Evolutionary conservation across 768 basidiomycete genomes (phyloP), one percentile per base, ranked within the genome.

Genomic region (Lyophyllum semitale): DNA sequence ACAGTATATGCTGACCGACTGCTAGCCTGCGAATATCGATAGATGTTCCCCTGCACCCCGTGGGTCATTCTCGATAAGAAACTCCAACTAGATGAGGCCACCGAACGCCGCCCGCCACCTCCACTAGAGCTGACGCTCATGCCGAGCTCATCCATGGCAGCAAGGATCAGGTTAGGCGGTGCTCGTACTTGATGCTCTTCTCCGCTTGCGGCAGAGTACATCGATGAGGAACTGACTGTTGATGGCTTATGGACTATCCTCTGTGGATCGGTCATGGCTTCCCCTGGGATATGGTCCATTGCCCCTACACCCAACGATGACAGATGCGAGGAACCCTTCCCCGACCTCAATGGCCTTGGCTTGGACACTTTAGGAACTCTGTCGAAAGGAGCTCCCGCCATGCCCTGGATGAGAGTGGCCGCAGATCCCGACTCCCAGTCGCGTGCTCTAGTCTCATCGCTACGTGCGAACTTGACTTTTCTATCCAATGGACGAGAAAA

Each of bases 381-480:
- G 29, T 26, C 44, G 17, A 45, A 8, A 17, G 44, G 12, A 29
- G 44, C 27, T 27, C 27, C 26, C 4, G 13, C 25, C 7, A 17
- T 29, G 44, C 26, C 44, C 6, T 45, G 26, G 6, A 27, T n/a
- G 12, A 53, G 41, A 26, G 40, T 29, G 12, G 49, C 38, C 8
- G 58, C n/a, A 13, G 37, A 32, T n/a, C 9, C 53, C 35, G 33
- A 4, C 33, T 29, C 37, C 46, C 6, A 8, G n/a, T 29, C 25
- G 20, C 48, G 18, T 33, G 47, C 13, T 18, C 23, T 51, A 25
- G 49, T 58, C 52, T 53, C 63, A 51, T 13, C 55, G 32, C 37
- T 26, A 41, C 52, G 64, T 29, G 66, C 69, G 61, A 82, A 84
- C 30, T 68, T 77, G 58, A 82, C 73, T 56, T 66, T 77, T 27